Conservation (phyloP, 768 basidiomycete species). For the Sutorius australiensis region DNA sequence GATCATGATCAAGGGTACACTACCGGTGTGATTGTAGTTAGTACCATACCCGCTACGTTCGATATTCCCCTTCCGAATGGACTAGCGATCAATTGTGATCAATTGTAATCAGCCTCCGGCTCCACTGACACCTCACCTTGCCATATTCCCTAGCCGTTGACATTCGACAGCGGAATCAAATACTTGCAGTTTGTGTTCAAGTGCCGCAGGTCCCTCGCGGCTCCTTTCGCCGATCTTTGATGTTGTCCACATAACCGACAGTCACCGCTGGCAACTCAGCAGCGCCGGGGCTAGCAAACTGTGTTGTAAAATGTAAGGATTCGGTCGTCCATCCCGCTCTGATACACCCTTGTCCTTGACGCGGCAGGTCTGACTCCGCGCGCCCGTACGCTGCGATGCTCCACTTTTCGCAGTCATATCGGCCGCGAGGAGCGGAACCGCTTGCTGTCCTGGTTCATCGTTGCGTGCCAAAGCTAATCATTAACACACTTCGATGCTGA, state of each 20-base stretch:
- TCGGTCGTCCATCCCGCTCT: slow-evolving; percentile 4
- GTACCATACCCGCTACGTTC: not conserved
- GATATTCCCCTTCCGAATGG: not conserved
- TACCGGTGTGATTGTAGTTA: not conserved
- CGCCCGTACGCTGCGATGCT: not conserved
- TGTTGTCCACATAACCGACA: slow-evolving; percentile 20
- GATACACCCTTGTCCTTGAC: not conserved
- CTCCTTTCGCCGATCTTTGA: slow-evolving; percentile 23
- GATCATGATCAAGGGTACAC: slow-evolving; percentile 15
- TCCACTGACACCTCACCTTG: slow-evolving; percentile 5
- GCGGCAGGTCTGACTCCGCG: slow-evolving; percentile 7
- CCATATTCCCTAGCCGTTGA: slow-evolving; percentile 12
- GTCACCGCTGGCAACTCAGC: slow-evolving; percentile 13
- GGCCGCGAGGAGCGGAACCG: slow-evolving; percentile 28
- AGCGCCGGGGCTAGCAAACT: slow-evolving; percentile 1
- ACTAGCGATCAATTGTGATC: slow-evolving; percentile 15
- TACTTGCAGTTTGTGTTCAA: slow-evolving; percentile 13
- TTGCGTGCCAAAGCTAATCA: slow-evolving; percentile 32
- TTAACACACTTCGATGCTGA: slow-evolving; percentile 33
- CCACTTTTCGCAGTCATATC: slow-evolving; percentile 16
- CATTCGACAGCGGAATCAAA: slow-evolving; percentile 32
- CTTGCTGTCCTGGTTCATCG: slow-evolving; percentile 23
- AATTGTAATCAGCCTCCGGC: slow-evolving; percentile 16
- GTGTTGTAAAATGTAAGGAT: slow-evolving; percentile 22
- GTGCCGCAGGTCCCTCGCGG: slow-evolving; percentile 1